Evolutionary conservation across 441 rosid genomes (phyloP).

Genomic region (Jatropha multifida): DNA sequence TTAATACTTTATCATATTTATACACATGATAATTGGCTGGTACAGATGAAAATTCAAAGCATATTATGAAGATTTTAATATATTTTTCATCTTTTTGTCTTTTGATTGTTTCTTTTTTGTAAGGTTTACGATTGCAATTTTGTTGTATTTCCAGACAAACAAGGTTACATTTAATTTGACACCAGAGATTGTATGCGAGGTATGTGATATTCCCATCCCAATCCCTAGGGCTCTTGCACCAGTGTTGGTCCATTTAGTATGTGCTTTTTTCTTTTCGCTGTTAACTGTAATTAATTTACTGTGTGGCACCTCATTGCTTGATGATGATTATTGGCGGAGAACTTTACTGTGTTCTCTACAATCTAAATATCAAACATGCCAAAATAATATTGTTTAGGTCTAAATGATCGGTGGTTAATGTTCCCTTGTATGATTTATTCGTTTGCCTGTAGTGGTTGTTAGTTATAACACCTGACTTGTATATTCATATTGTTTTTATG

Average conservation of each 20-base stretch:
- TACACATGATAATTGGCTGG: background rate
- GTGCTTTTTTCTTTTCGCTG: too few species aligned
- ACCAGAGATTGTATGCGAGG: conserved; percentile 86
- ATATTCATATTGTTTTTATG: background rate
- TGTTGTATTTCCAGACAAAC: conserved; percentile 65
- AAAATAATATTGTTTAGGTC: background rate
- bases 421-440: background rate
- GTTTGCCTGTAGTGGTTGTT: background rate
- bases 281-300: background rate
- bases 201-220: conserved; percentile 24
- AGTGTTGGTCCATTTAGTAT: too few species aligned
- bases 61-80: background rate
- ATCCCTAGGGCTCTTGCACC: background rate
- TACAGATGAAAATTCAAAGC: background rate
- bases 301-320: background rate
- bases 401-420: background rate
- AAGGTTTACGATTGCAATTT: conserved; percentile 10
- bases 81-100: conserved; percentile 1
- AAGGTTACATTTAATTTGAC: conserved; percentile 82
- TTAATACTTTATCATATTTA: background rate
- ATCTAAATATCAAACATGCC: background rate
- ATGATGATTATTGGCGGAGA: background rate
- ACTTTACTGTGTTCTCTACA: background rate
- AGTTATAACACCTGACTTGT: background rate
- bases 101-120: background rate